phyloP scores from a whole-genome alignment of 192 early-diverging fungal genomes.

The Oehlia diaphana region DNA sequence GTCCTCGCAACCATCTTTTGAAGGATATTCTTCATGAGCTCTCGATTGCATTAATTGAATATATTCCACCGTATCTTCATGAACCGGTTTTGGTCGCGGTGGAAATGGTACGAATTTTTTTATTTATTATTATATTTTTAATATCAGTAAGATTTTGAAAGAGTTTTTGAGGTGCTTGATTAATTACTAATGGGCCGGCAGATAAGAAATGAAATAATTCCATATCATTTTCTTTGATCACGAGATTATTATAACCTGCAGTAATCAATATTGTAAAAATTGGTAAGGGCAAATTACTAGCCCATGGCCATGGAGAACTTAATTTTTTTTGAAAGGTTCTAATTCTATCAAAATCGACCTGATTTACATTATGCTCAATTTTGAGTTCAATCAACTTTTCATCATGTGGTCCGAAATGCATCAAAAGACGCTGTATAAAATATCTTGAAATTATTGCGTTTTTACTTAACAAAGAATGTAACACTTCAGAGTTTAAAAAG shows the following conservation, averaged over 20 bases:
- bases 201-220: conserved; percentile 13
- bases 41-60: too few species aligned
- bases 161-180: not conserved
- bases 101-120: conserved; percentile 5
- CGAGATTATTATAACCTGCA: not conserved
- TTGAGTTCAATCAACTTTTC: not conserved
- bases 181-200: not conserved
- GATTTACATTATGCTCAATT: not conserved
- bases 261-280: not conserved
- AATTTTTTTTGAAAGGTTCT: not conserved
- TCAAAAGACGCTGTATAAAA: conserved; percentile 14
- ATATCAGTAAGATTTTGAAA: not conserved
- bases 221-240: conserved; percentile 18
- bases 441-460: not conserved
- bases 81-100: not conserved
- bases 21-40: not conserved
- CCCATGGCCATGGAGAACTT: not conserved
- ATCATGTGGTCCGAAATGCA: not conserved
- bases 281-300: not conserved
- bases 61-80: not conserved
- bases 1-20: too few species aligned
- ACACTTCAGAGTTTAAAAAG: too few species aligned
- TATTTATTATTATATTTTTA: not conserved
- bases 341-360: too few species aligned
- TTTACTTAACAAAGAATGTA: too few species aligned